A percentile compares a stretch with the other conserved stretches of the same genome.
Conservation (phyloP, 1,139 yeast genomes). For the Zhuliangozyma parablackwelliae region DNA sequence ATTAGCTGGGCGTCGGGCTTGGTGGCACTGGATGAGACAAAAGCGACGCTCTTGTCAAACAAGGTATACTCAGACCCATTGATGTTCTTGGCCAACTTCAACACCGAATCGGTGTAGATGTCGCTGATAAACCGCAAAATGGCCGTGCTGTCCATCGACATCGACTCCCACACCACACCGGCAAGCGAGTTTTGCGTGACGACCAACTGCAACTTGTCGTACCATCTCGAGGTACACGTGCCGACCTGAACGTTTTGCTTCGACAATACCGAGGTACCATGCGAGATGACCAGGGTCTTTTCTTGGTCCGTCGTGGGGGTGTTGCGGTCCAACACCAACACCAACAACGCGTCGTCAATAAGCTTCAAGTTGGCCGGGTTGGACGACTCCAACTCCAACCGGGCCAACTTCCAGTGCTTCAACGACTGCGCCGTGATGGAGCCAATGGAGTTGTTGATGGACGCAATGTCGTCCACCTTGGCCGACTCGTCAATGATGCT, state of each 20-base stretch:
- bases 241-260: conserved; percentile 62
- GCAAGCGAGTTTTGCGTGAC: conserved; percentile 70
- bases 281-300: conserved; percentile 46
- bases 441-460: conserved; percentile 57
- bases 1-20: conserved; percentile 45
- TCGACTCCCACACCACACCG: conserved; percentile 71
- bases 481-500: conserved; percentile 45
- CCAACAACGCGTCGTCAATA: conserved; percentile 64
- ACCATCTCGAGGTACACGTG: conserved; percentile 75
- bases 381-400: conserved; percentile 44
- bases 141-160: conserved; percentile 76
- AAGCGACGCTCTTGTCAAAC: conserved; percentile 42
- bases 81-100: conserved; percentile 66
- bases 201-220: conserved; percentile 68
- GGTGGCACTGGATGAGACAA: conserved; percentile 31
- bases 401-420: conserved; percentile 57
- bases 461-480: conserved; percentile 33
- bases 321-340: conserved; percentile 60
- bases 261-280: conserved; percentile 59
- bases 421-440: conserved; percentile 66
- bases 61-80: conserved; percentile 68
- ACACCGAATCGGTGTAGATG: conserved; percentile 67
- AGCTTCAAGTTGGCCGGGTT: conserved; percentile 41
- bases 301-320: conserved; percentile 50
- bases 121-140: conserved; percentile 71